Evolutionary conservation across 2,329 filamentous ascomycete genomes (phyloP).

Genomic region (Pezicula rhizophila): DNA sequence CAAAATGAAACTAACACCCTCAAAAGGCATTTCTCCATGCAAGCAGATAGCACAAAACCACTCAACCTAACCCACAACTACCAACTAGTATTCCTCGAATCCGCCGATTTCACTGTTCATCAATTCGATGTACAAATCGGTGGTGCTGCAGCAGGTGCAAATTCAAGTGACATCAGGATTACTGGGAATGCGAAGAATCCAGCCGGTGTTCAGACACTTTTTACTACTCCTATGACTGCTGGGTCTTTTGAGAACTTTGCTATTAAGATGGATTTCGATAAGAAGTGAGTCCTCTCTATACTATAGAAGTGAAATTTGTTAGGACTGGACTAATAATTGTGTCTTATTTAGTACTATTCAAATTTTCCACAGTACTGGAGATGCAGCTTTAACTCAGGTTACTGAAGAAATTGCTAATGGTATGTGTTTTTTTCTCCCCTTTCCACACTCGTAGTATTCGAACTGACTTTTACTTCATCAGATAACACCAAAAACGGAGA

Average conservation of each 20-base stretch:
- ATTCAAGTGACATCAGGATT: background rate
- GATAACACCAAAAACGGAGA: slow-evolving; percentile 43
- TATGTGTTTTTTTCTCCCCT: slow-evolving; percentile 23
- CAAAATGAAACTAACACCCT: too few species aligned
- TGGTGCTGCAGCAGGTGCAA: slow-evolving; percentile 35
- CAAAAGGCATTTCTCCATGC: slow-evolving; percentile 45
- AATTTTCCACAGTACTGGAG: slow-evolving; percentile 48
- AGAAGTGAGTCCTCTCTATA: slow-evolving; percentile 35
- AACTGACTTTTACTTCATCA: background rate
- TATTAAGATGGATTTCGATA: slow-evolving; percentile 47
- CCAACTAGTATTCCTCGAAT: slow-evolving; percentile 45
- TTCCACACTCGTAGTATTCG: too few species aligned
- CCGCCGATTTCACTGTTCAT: slow-evolving; percentile 39
- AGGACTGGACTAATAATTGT: background rate
- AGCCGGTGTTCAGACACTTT: slow-evolving; percentile 32
- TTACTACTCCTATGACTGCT: slow-evolving; percentile 41
- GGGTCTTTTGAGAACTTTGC: slow-evolving; percentile 54
- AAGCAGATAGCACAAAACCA: slow-evolving; percentile 42
- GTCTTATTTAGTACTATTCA: slow-evolving; percentile 39
- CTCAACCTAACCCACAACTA: slow-evolving; percentile 57
- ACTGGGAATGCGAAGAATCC: background rate
- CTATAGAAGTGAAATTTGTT: too few species aligned
- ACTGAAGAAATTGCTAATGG: slow-evolving; percentile 41
- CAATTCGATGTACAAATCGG: slow-evolving; percentile 49
- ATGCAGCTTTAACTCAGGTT: slow-evolving; percentile 36